A percentile compares a stretch with the other conserved stretches of the same genome.
Evolutionary conservation across 148 eudicot genomes (phyloP).

Genomic region (Rhododendron griersonianum): DNA sequence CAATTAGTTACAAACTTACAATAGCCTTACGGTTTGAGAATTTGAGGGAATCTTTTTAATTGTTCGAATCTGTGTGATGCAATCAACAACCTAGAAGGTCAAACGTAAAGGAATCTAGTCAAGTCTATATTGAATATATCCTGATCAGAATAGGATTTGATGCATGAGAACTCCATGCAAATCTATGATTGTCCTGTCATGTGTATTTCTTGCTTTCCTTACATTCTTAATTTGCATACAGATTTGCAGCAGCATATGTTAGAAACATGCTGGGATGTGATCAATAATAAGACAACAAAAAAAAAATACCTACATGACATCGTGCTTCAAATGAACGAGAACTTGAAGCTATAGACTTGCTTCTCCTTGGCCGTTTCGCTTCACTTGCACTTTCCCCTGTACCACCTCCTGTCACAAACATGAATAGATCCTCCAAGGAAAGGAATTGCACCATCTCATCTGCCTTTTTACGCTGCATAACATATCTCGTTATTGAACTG

Average conservation of each 20-base stretch:
- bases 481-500: slow-evolving; percentile 6
- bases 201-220: neutral
- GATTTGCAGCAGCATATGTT: neutral
- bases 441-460: slow-evolving; percentile 20
- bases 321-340: slow-evolving; percentile 33
- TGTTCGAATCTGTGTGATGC: neutral
- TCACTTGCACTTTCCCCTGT: slow-evolving; percentile 21
- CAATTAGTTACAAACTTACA: neutral
- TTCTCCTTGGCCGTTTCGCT: slow-evolving; percentile 35
- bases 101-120: neutral
- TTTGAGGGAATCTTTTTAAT: neutral
- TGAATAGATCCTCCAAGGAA: slow-evolving; percentile 48
- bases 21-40: neutral
- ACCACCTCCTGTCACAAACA: slow-evolving; percentile 32
- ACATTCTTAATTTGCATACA: neutral
- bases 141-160: neutral
- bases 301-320: slow-evolving; percentile 55
- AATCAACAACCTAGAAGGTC: neutral
- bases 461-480: slow-evolving; percentile 42
- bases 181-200: neutral
- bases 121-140: neutral
- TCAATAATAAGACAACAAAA: neutral
- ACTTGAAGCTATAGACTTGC: slow-evolving; percentile 25
- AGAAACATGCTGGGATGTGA: neutral
- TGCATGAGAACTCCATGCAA: neutral